A percentile compares a stretch with the other conserved stretches of the same genome.
These are phyloP conservation scores for Penicillium canescens DNA, from an alignment of 495 filamentous ascomycete genomes.

Conservation along the genomic window DNA sequence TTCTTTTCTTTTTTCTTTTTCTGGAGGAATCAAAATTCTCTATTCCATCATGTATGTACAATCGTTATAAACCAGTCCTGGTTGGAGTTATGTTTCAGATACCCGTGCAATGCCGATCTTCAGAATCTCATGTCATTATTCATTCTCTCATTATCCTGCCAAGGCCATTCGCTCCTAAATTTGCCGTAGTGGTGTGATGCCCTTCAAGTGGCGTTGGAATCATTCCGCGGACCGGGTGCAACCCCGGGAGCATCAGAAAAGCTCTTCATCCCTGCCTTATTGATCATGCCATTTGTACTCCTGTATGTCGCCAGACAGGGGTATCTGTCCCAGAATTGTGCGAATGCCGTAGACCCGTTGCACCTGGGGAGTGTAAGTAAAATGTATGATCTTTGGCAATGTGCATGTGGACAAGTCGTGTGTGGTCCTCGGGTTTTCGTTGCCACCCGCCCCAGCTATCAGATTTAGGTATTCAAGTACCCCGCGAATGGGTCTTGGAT, in stretches of 20 bases:
- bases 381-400: not conserved
- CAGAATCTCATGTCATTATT: not conserved
- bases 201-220: too few species aligned
- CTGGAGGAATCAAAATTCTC: slow-evolving; percentile 1
- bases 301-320: not conserved
- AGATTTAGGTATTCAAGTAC: not conserved
- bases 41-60: slow-evolving; percentile 10
- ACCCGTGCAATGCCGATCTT: slow-evolving; percentile 14
- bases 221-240: too few species aligned
- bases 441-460: not conserved
- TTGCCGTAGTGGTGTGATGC: too few species aligned
- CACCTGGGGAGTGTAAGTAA: not conserved
- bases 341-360: not conserved
- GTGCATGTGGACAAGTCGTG: not conserved
- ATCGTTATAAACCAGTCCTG: slow-evolving; percentile 7
- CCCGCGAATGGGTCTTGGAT: slow-evolving; percentile 18
- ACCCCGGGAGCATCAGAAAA: too few species aligned
- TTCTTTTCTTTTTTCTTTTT: slow-evolving; percentile 11
- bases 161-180: too few species aligned
- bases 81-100: slow-evolving; percentile 24
- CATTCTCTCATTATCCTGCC: not conserved
- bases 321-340: not conserved
- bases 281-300: not conserved
- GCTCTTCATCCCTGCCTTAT: not conserved
- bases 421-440: not conserved